Evolutionary conservation across 2,329 filamentous ascomycete genomes (phyloP).

Genomic region (Fusarium oxysporum): DNA sequence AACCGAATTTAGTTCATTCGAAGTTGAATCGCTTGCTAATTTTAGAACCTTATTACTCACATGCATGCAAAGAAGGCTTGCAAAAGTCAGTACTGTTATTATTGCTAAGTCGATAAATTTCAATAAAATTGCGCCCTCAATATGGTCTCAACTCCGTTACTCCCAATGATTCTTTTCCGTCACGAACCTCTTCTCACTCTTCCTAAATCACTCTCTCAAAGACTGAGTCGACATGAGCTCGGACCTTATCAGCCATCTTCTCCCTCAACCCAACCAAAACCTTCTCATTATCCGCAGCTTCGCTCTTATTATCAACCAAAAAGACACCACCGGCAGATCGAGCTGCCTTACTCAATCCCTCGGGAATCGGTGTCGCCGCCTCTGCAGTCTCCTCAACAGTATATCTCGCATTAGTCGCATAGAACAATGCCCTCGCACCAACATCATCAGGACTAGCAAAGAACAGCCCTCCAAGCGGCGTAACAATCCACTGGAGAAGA

Average conservation of each 20-base stretch:
- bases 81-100: neutral
- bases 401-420: slow-evolving; percentile 40
- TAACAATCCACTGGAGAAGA: slow-evolving; percentile 30
- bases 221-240: neutral
- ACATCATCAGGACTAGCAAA: slow-evolving; percentile 35
- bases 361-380: neutral
- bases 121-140: fast-evolving
- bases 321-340: slow-evolving; percentile 23
- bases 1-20: fast-evolving
- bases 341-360: neutral
- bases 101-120: neutral
- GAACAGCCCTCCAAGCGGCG: slow-evolving; percentile 17
- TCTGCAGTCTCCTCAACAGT: slow-evolving; percentile 10
- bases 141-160: fast-evolving
- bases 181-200: neutral
- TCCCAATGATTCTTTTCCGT: fast-evolving
- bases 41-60: fast-evolving
- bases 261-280: slow-evolving; percentile 14
- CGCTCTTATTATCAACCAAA: slow-evolving; percentile 27
- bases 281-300: slow-evolving; percentile 29
- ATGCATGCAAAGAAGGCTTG: fast-evolving
- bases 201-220: slow-evolving; percentile 4
- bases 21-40: fast-evolving
- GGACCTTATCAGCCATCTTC: neutral
- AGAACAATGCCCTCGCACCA: slow-evolving; percentile 36